These are phyloP conservation scores for Entrophospora sp. DNA, from an alignment of 192 early-diverging fungal species.

Conservation along the genomic window DNA sequence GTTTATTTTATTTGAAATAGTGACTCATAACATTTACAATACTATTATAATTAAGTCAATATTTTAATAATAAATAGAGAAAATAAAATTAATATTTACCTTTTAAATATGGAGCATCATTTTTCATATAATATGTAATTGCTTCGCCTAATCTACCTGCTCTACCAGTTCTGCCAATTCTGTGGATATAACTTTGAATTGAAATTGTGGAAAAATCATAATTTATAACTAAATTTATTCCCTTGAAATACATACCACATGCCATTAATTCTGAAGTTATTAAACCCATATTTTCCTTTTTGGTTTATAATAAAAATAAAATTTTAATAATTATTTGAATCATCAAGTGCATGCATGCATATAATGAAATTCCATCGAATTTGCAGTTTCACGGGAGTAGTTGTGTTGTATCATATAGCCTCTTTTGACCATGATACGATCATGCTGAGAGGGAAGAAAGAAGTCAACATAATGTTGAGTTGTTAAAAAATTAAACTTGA, in stretches of 20 bases:
- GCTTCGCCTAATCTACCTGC: conserved; percentile 86
- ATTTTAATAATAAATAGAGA: neutral
- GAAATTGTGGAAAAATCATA: conserved; percentile 97
- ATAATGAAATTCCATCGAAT: no score
- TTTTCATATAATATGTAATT: conserved; percentile 91
- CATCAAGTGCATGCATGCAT: no score
- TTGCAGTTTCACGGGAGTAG: no score
- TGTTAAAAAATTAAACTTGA: no score
- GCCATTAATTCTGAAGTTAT: conserved; percentile 97
- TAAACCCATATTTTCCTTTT: conserved; percentile 91
- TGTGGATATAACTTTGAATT: conserved; percentile 88
- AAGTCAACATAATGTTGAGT: no score
- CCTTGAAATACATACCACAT: conserved; percentile 98
- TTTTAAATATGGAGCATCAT: conserved; percentile 81
- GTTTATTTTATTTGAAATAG: no score
- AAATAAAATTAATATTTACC: neutral
- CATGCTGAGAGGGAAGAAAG: no score
- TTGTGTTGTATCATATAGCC: no score
- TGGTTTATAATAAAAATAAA: no score
- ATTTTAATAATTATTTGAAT: no score
- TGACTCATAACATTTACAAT: conserved; percentile 99
- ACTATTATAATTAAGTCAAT: conserved; percentile 21
- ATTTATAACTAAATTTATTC: conserved; percentile 94
- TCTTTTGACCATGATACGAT: no score
- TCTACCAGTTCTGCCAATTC: conserved; percentile 97